A percentile compares a stretch with the other conserved stretches of the same genome.
Conservation (phyloP, 1,284 basidiomycete genomes). For the Ceratobasidium sp. region DNA sequence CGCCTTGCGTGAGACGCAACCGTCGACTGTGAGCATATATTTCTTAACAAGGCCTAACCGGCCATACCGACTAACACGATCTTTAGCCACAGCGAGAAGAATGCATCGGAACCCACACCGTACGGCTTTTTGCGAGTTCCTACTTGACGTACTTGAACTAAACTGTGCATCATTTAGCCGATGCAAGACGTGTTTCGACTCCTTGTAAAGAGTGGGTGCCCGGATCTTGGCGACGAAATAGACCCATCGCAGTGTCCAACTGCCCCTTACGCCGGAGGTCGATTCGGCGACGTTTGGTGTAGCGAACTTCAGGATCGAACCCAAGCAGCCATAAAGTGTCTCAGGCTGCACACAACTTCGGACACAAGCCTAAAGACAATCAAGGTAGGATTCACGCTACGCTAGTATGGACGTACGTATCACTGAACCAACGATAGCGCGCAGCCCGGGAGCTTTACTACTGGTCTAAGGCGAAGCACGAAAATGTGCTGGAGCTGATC, state of each 20-base stretch:
- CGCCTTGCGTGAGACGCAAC: neutral
- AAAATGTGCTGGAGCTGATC: slow-evolving; percentile 7
- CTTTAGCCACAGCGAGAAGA: neutral
- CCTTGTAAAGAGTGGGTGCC: neutral
- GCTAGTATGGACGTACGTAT: too few species aligned
- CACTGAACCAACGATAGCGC: neutral
- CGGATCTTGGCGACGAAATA: neutral
- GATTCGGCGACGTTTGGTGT: slow-evolving; percentile 16
- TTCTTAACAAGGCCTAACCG: too few species aligned
- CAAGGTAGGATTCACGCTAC: neutral
- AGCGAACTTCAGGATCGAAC: neutral
- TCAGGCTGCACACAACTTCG: neutral
- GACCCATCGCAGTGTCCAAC: neutral
- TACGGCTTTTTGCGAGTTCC: neutral
- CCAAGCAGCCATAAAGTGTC: slow-evolving; percentile 15
- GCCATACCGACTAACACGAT: too few species aligned
- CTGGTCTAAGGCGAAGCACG: slow-evolving; percentile 25
- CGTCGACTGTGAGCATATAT: neutral
- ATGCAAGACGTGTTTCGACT: neutral
- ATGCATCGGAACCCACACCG: neutral
- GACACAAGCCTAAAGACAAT: neutral
- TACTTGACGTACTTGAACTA: neutral
- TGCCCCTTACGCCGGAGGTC: neutral
- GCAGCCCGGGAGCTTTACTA: slow-evolving; percentile 29
- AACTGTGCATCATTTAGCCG: neutral